Evolutionary conservation across 495 filamentous ascomycete species (phyloP).

Genomic region (Baudoinia panamericana): DNA sequence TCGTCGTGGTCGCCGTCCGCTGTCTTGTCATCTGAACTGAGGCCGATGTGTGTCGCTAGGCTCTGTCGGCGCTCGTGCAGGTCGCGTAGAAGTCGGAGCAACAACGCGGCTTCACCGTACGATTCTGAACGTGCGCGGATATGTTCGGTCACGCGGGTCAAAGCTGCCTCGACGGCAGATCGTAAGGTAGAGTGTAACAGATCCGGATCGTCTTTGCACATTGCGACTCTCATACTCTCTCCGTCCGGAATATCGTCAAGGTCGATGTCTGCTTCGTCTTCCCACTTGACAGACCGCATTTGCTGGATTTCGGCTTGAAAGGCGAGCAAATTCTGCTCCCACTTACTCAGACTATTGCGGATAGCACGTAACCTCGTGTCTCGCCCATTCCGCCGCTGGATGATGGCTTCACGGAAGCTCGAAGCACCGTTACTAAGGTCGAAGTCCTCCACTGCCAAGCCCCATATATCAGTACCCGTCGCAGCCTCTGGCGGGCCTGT

Average conservation of each 20-base stretch:
- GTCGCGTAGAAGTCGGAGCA: conserved; percentile 66
- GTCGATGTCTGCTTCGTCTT: conserved; percentile 60
- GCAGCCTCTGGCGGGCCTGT: no score
- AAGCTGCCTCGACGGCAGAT: conserved; percentile 42
- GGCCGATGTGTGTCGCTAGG: conserved; percentile 10
- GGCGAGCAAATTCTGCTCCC: conserved; percentile 51
- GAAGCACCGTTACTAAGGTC: conserved; percentile 43
- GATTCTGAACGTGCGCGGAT: conserved; percentile 36
- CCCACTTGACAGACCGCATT: conserved; percentile 57
- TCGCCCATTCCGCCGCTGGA: conserved; percentile 47
- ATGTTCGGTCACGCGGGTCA: conserved; percentile 43
- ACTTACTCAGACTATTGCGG: conserved; percentile 49
- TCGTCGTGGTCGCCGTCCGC: neutral
- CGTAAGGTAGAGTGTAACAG: conserved; percentile 48
- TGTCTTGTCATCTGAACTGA: neutral
- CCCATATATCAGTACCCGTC: conserved; percentile 28
- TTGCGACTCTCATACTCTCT: conserved; percentile 46
- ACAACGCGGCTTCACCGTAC: conserved; percentile 42
- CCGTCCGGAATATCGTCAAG: conserved; percentile 61
- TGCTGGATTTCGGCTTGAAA: conserved; percentile 49
- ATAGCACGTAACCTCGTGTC: conserved; percentile 49
- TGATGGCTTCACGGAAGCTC: conserved; percentile 40
- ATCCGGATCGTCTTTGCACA: conserved; percentile 62
- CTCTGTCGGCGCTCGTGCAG: conserved; percentile 51
- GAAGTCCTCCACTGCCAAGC: conserved; percentile 34